phyloP scores from a whole-genome alignment of 371 early-diverging fungal genomes.

The Lichtheimia ornata region DNA sequence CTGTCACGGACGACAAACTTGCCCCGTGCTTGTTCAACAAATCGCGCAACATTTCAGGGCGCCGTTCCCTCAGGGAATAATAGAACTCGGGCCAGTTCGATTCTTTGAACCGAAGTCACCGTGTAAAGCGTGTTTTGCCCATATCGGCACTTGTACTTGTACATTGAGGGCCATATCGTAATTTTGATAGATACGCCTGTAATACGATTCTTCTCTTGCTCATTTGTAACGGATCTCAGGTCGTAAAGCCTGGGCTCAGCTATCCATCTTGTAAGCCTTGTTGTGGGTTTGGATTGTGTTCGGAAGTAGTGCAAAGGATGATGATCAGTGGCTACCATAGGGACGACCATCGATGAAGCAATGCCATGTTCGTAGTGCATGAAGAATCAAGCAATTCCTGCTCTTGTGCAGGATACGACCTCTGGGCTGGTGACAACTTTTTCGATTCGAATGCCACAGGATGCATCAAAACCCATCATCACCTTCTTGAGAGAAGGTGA shows the following conservation, averaged over 20 bases:
- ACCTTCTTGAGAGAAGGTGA: slow-evolving; percentile 21
- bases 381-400: slow-evolving; percentile 41
- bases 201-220: no score
- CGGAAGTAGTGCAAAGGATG: slow-evolving; percentile 21
- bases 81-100: slow-evolving; percentile 11
- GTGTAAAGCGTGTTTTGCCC: no score
- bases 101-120: not conserved
- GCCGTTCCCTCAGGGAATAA: not conserved
- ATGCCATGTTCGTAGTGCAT: slow-evolving; percentile 34
- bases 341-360: slow-evolving; percentile 27
- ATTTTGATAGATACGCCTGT: no score
- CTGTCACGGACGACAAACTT: slow-evolving; percentile 1
- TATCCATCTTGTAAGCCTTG: slow-evolving; percentile 17
- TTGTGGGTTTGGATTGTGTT: slow-evolving; percentile 15
- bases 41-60: not conserved
- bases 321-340: slow-evolving; percentile 29
- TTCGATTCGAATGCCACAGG: slow-evolving; percentile 27
- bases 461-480: slow-evolving; percentile 36
- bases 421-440: slow-evolving; percentile 9
- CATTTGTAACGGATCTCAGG: slow-evolving; percentile 27
- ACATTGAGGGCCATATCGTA: slow-evolving; percentile 1
- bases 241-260: slow-evolving; percentile 20
- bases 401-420: slow-evolving; percentile 34
- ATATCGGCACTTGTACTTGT: not conserved
- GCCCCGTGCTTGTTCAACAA: not conserved